Conservation (phyloP, 176 grass and related monocot genomes). For the barley (Hordeum vulgare) region MorexV3_pseudomolecules_assembly NC_058524.1:604028036-604028535, state of each 20-base stretch:
- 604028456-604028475: neutral
- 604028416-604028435: conserved; percentile 11
- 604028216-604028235: neutral
- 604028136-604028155: neutral
- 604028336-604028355: neutral
- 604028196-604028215: neutral
- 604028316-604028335: conserved; percentile 10
- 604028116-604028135: neutral
- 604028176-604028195: neutral
- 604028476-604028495: neutral
- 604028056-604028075: too few relatives aligned
- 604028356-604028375: neutral
- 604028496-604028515: neutral
- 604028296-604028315: neutral
- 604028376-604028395: neutral
- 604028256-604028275: conserved; percentile 16
- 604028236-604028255: conserved; percentile 2
- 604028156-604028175: neutral
- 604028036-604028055: too few relatives aligned
- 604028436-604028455: neutral
- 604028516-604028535: neutral
- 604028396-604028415: neutral
- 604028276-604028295: conserved; percentile 3
- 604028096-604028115: neutral
- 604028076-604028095: neutral